A percentile compares a stretch with the other conserved stretches of the same genome.
phyloP scores from a whole-genome alignment of 805 yeast genomes.

The Kodamaea leandrae region DNA sequence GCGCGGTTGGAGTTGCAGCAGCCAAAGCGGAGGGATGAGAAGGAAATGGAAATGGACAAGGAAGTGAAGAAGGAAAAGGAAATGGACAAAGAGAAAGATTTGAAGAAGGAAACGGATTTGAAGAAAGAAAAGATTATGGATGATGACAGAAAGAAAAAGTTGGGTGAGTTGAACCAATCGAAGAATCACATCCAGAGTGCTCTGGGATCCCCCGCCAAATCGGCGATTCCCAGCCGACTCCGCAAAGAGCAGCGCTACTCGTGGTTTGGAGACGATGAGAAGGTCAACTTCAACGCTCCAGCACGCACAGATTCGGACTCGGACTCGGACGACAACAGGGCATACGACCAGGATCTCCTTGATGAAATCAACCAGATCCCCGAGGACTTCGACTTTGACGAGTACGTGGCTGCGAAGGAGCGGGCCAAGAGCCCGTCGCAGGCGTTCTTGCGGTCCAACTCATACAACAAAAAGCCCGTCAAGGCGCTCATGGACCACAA shows the following conservation, averaged over 20 bases:
- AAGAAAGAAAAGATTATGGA: background rate
- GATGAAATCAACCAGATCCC: conserved; percentile 54
- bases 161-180: too few relatives aligned
- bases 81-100: background rate
- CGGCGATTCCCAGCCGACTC: background rate
- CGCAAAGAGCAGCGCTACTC: conserved; percentile 23
- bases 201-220: background rate
- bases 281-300: conserved; percentile 14
- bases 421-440: conserved; percentile 1
- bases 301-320: background rate
- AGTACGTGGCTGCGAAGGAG: conserved; percentile 11
- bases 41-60: background rate
- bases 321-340: conserved; percentile 3
- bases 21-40: background rate
- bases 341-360: conserved; percentile 36
- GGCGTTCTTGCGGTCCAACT: conserved; percentile 32
- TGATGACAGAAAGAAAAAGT: background rate
- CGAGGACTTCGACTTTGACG: conserved; percentile 42
- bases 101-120: background rate
- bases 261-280: conserved; percentile 31
- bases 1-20: conserved; percentile 14
- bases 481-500: conserved; percentile 24
- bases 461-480: conserved; percentile 38
- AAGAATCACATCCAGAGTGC: too few relatives aligned
- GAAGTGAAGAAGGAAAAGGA: background rate